Conservation (phyloP, 768 basidiomycete genomes). For the Russula sp. region DNA sequence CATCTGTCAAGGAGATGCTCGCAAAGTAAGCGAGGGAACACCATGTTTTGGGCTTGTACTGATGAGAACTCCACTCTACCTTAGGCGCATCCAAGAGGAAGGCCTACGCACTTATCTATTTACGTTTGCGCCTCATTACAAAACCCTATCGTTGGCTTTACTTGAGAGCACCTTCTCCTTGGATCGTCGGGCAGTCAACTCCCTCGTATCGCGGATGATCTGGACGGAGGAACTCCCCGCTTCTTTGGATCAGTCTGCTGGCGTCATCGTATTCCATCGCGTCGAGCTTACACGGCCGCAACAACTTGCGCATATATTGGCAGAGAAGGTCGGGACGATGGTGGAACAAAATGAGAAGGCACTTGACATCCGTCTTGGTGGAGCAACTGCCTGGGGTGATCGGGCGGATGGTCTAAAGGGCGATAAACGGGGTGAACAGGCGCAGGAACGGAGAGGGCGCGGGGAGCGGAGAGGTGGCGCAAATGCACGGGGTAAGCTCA, state of each 20-base stretch:
- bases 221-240: conserved; percentile 95
- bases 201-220: conserved; percentile 96
- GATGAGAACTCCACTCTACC: conserved; percentile 1
- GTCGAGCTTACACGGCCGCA: conserved; percentile 85
- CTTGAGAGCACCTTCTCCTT: conserved; percentile 86
- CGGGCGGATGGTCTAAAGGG: conserved; percentile 64
- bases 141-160: conserved; percentile 79
- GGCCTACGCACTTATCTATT: conserved; percentile 95
- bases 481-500: conserved; percentile 28
- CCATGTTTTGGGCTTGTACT: background rate
- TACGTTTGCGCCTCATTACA: conserved; percentile 95
- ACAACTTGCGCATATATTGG: conserved; percentile 81
- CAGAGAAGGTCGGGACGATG: conserved; percentile 80
- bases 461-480: conserved; percentile 62
- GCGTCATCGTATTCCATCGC: conserved; percentile 90
- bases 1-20: conserved; percentile 89
- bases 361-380: conserved; percentile 78
- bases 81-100: conserved; percentile 97
- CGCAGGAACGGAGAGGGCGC: conserved; percentile 70
- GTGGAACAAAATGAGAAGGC: conserved; percentile 92
- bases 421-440: conserved; percentile 75
- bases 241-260: conserved; percentile 85
- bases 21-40: conserved; percentile 55
- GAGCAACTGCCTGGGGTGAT: conserved; percentile 56
- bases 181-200: conserved; percentile 73